Evolutionary conservation across 179 eudicot genomes (phyloP).

Genomic region (Gypsophila paniculata): DNA sequence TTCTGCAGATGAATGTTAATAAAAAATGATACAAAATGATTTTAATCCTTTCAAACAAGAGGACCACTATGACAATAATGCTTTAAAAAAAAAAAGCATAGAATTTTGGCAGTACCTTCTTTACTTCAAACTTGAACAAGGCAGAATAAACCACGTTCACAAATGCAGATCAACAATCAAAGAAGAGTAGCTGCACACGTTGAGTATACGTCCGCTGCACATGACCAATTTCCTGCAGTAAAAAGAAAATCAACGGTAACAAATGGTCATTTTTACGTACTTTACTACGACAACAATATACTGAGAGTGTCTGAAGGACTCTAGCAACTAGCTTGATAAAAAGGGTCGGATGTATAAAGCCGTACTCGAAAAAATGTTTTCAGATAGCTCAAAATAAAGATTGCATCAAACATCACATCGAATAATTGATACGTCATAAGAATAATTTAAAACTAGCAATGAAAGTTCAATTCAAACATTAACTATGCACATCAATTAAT

Average conservation of each 20-base stretch:
- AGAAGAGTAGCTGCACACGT: constrained; percentile 16
- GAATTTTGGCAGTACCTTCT: constrained; percentile 19
- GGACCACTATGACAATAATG: constrained; percentile 2
- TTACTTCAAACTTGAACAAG: not conserved
- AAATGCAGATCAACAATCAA: constrained; percentile 11
- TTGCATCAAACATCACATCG: too few relatives aligned
- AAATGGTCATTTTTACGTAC: too few relatives aligned
- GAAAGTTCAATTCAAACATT: too few relatives aligned
- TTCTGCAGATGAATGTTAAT: not conserved
- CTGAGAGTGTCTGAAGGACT: too few relatives aligned
- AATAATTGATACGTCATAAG: too few relatives aligned
- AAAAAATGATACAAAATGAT: not conserved
- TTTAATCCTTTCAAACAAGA: not conserved
- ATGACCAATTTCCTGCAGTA: constrained; percentile 13
- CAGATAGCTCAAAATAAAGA: too few relatives aligned
- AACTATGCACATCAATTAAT: too few relatives aligned
- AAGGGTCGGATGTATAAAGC: too few relatives aligned
- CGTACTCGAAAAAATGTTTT: too few relatives aligned
- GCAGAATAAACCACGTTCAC: not conserved
- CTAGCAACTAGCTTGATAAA: too few relatives aligned
- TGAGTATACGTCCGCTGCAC: constrained; percentile 19
- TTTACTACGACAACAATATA: too few relatives aligned
- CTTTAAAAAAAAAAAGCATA: not conserved
- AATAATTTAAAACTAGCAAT: too few relatives aligned
- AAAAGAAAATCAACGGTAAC: not conserved